Evolutionary conservation across 169 alveolate species (phyloP).

Genomic region (Theileria sp.): DNA sequence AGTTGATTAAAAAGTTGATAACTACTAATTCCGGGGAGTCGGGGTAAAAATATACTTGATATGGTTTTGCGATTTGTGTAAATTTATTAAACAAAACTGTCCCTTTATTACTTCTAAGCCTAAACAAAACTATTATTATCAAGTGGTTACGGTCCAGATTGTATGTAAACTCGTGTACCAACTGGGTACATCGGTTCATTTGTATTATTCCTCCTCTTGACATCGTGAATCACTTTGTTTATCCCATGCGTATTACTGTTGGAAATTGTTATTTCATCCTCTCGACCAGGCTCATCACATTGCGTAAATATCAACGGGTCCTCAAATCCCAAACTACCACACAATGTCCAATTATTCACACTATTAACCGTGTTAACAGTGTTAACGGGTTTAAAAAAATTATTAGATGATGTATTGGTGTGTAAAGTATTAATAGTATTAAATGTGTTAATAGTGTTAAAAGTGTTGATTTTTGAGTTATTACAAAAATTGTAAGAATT

Average conservation of each 20-base stretch:
- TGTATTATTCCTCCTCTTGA: constrained; percentile 6
- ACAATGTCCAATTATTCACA: too few species aligned
- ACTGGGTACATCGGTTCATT: constrained; percentile 28
- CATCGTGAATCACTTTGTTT: constrained; percentile 24
- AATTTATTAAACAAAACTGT: constrained; percentile 45
- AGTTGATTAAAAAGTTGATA: too few species aligned
- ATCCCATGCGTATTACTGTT: constrained; percentile 41
- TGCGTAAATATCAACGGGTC: constrained; percentile 59
- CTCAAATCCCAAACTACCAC: background rate
- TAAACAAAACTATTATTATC: background rate
- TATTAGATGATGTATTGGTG: too few species aligned
- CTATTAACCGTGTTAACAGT: too few species aligned
- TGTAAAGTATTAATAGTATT: too few species aligned
- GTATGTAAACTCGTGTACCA: constrained; percentile 50
- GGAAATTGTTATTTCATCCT: constrained; percentile 38
- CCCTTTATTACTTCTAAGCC: constrained; percentile 35
- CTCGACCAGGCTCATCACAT: constrained; percentile 46
- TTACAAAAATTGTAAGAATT: background rate
- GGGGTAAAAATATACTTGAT: constrained; percentile 4
- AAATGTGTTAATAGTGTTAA: background rate
- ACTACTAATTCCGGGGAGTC: too few species aligned
- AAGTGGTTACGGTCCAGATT: constrained; percentile 21
- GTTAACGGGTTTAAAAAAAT: too few species aligned
- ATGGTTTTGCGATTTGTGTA: constrained; percentile 51
- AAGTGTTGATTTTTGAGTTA: background rate